These are phyloP conservation scores for Metahyphopichia silvanorum DNA, from an alignment of 805 yeast species.

Conservation along the genomic window DNA sequence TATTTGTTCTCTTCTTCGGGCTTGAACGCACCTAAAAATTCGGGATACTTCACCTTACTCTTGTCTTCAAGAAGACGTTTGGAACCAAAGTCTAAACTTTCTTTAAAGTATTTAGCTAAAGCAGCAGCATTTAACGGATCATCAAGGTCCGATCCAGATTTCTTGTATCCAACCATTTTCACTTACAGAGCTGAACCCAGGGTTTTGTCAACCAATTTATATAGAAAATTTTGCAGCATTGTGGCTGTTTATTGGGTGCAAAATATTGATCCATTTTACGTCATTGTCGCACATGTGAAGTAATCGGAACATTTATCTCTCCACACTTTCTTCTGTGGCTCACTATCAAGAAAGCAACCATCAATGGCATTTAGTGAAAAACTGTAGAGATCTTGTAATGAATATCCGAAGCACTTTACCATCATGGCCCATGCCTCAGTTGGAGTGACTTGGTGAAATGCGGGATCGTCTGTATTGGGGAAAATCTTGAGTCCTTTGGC, in stretches of 20 bases:
- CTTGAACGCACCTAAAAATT: constrained; percentile 13
- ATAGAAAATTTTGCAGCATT: too few relatives aligned
- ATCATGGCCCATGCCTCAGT: constrained; percentile 27
- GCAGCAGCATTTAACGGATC: constrained; percentile 1
- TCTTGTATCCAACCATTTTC: constrained; percentile 3
- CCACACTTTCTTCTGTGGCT: background rate
- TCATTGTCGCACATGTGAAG: too few relatives aligned
- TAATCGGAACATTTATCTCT: too few relatives aligned
- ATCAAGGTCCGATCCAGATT: constrained; percentile 4
- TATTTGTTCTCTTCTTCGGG: constrained; percentile 16
- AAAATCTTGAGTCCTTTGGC: constrained; percentile 19
- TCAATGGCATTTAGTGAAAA: constrained; percentile 22
- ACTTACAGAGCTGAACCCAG: too few relatives aligned
- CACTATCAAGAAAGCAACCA: constrained; percentile 21
- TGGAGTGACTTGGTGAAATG: constrained; percentile 24
- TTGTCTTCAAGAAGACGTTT: constrained; percentile 9
- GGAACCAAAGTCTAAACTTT: background rate
- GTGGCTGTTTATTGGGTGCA: too few relatives aligned
- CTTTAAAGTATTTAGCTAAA: background rate
- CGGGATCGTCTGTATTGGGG: constrained; percentile 30
- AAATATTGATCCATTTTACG: too few relatives aligned
- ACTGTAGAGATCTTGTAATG: constrained; percentile 13
- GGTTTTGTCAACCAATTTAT: too few relatives aligned
- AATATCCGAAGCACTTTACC: constrained; percentile 23
- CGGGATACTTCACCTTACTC: constrained; percentile 17